Percentiles rank a stretch among this genome's conserved stretches.
phyloP scores from a whole-genome alignment of 1,139 yeast genomes.

The Groenewaldozyma auringiensis region DNA sequence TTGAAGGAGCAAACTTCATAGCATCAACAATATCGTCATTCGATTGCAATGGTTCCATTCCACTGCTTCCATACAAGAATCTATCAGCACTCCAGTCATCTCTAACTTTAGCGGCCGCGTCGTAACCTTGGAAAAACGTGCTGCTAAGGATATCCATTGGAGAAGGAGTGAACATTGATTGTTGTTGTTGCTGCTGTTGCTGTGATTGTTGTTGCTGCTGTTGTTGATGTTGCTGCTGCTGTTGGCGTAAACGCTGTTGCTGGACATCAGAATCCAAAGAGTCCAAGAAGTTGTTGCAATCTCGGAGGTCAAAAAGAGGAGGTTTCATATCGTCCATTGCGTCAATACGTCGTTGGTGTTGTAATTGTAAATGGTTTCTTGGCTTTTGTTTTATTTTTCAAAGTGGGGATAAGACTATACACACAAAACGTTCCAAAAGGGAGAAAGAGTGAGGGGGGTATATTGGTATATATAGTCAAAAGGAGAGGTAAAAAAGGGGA shows the following conservation, averaged over 20 bases:
- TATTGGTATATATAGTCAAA: too few species aligned
- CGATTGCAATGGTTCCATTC: not conserved
- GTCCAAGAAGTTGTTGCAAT: slow-evolving; percentile 17
- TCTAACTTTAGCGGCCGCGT: slow-evolving; percentile 2
- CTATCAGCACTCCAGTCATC: slow-evolving; percentile 4
- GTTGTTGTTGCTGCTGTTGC: not conserved
- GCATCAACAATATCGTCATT: not conserved
- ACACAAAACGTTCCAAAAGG: too few species aligned
- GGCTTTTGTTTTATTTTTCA: too few species aligned
- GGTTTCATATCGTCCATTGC: slow-evolving; percentile 11
- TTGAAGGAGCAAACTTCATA: not conserved
- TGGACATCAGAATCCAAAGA: slow-evolving; percentile 14
- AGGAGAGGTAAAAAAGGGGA: too few species aligned
- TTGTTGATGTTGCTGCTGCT: slow-evolving; percentile 1
- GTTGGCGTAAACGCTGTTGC: slow-evolving; percentile 3
- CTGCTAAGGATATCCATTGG: slow-evolving; percentile 19
- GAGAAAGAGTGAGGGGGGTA: too few species aligned
- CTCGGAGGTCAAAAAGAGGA: slow-evolving; percentile 12
- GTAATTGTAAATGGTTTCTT: not conserved
- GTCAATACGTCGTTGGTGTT: too few species aligned
- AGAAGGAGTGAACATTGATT: slow-evolving; percentile 16
- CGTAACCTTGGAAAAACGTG: not conserved
- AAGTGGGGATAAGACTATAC: too few species aligned
- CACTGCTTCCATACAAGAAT: slow-evolving; percentile 1
- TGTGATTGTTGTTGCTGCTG: slow-evolving; percentile 1